These are phyloP conservation scores for Penicillium herquei DNA, from an alignment of 495 filamentous ascomycete genomes.

Conservation along the genomic window DNA sequence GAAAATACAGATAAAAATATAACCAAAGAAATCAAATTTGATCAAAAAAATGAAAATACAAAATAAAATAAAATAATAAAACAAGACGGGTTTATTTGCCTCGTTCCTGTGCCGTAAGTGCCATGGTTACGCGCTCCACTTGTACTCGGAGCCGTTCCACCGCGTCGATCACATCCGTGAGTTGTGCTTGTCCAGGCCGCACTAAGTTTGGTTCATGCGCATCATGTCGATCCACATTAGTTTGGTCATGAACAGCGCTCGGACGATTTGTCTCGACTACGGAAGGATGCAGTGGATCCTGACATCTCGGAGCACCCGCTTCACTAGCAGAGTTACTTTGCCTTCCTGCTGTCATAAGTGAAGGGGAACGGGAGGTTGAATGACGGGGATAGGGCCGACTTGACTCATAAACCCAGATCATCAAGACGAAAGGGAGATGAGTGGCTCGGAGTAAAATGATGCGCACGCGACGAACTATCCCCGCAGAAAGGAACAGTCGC, in stretches of 20 bases:
- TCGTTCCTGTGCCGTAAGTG: conserved; percentile 23
- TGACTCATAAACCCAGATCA: conserved; percentile 61
- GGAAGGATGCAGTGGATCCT: conserved; percentile 25
- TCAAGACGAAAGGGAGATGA: conserved; percentile 60
- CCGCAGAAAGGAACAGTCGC: conserved; percentile 70
- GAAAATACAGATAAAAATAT: background rate
- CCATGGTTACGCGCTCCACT: conserved; percentile 36
- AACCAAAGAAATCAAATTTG: background rate
- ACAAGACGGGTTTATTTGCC: background rate
- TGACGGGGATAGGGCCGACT: conserved; percentile 30
- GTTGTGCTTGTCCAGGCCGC: conserved; percentile 23
- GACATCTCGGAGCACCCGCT: conserved; percentile 29
- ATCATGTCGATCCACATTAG: conserved; percentile 23
- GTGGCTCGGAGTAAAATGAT: conserved; percentile 77
- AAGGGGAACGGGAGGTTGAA: conserved; percentile 25
- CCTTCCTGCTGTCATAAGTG: conserved; percentile 19
- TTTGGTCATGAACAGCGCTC: conserved; percentile 19
- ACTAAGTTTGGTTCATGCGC: conserved; percentile 21
- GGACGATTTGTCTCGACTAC: conserved; percentile 22
- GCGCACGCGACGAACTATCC: conserved; percentile 66
- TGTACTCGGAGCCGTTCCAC: conserved; percentile 41
- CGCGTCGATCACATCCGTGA: conserved; percentile 37
- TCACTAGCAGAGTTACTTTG: conserved; percentile 28
- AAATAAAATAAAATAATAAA: background rate
- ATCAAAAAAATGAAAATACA: background rate